phyloP scores from a whole-genome alignment of 2,329 filamentous ascomycete genomes.

The Stachybotrys elegans region DNA sequence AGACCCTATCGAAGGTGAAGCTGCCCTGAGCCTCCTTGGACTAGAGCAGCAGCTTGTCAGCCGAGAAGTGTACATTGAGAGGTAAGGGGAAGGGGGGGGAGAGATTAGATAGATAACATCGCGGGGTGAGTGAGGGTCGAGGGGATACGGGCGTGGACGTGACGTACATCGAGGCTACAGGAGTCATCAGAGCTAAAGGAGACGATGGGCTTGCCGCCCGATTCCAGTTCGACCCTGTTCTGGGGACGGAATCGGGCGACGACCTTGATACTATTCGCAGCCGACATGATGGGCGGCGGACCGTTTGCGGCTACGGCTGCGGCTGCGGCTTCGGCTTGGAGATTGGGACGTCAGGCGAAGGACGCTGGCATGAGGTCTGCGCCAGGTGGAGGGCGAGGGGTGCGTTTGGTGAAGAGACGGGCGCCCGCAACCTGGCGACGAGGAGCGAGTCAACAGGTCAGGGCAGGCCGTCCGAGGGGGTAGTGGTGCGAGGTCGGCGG shows the following conservation, averaged over 20 bases:
- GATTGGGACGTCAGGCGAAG: slow-evolving; percentile 13
- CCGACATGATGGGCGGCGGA: slow-evolving; percentile 40
- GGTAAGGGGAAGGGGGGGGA: slow-evolving; percentile 2
- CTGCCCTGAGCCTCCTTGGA: slow-evolving; percentile 76
- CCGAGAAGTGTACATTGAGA: neutral
- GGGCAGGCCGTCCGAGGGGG: no score
- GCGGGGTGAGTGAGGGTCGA: no score
- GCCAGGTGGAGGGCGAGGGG: no score
- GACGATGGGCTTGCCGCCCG: slow-evolving; percentile 88
- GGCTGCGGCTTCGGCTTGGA: no score
- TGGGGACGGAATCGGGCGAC: slow-evolving; percentile 97
- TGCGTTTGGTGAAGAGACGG: no score
- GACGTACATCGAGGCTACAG: slow-evolving; percentile 74
- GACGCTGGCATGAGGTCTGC: slow-evolving; percentile 20
- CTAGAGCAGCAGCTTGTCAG: slow-evolving; percentile 40
- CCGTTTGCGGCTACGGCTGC: no score
- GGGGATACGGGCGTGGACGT: neutral
- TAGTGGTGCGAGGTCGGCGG: no score
- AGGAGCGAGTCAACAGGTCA: no score
- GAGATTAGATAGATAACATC: no score
- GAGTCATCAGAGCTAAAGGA: slow-evolving; percentile 84
- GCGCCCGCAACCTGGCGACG: no score
- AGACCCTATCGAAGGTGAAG: slow-evolving; percentile 97
- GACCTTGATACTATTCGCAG: slow-evolving; percentile 71
- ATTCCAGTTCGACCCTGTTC: slow-evolving; percentile 88